These are phyloP conservation scores for Endogone sp. DNA, from an alignment of 192 early-diverging fungal genomes.

Conservation along the genomic window DNA sequence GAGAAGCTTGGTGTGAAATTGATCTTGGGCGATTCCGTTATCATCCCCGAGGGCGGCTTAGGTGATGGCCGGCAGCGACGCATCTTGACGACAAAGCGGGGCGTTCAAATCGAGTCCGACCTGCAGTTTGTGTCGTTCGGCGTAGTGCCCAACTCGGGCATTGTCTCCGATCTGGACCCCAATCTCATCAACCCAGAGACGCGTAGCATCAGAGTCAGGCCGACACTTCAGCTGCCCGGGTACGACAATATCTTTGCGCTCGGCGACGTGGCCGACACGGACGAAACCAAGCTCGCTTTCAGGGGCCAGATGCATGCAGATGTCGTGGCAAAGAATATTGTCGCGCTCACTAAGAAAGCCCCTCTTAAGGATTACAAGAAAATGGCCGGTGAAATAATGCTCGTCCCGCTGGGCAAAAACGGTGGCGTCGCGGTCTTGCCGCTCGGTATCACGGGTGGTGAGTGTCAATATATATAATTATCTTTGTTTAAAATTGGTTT, in stretches of 20 bases:
- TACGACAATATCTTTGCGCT: slow-evolving; percentile 37
- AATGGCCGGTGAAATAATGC: neutral
- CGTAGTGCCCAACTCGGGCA: slow-evolving; percentile 62
- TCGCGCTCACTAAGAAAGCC: slow-evolving; percentile 3
- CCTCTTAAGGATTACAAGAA: slow-evolving; percentile 25
- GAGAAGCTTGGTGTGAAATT: slow-evolving; percentile 35
- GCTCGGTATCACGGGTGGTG: neutral
- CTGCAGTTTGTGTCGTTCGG: slow-evolving; percentile 69
- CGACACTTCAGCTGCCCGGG: slow-evolving; percentile 69
- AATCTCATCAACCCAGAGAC: slow-evolving; percentile 47
- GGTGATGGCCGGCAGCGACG: slow-evolving; percentile 40
- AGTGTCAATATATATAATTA: no score
- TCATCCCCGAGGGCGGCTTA: slow-evolving; percentile 60
- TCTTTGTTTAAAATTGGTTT: no score
- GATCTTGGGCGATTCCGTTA: slow-evolving; percentile 41
- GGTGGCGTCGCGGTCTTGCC: neutral
- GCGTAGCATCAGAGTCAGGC: slow-evolving; percentile 56
- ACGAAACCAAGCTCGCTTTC: slow-evolving; percentile 30
- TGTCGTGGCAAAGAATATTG: slow-evolving; percentile 17
- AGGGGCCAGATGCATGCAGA: slow-evolving; percentile 14
- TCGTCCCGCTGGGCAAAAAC: slow-evolving; percentile 22
- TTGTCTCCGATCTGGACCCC: slow-evolving; percentile 51
- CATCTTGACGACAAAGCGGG: slow-evolving; percentile 36
- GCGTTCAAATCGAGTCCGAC: slow-evolving; percentile 39
- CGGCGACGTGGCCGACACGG: slow-evolving; percentile 31